Conservation (phyloP, 768 basidiomycete species). For the Boletus pseudopeckii region DNA sequence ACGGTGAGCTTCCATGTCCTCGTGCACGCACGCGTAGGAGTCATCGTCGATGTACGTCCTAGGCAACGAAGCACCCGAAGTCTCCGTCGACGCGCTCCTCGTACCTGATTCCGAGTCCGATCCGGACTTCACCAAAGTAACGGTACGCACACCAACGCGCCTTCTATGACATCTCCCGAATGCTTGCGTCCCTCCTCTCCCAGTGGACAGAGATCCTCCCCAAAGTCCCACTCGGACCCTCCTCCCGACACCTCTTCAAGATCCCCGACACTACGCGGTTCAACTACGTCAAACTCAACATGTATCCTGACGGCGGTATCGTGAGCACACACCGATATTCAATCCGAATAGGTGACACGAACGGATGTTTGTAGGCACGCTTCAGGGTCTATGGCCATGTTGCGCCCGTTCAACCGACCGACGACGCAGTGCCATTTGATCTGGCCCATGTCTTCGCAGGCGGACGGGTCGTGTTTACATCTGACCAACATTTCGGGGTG, state of each 20-base stretch:
- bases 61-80: conserved; percentile 87
- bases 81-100: conserved; percentile 64
- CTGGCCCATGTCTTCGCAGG: conserved; percentile 89
- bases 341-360: background rate
- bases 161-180: background rate
- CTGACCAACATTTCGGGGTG: conserved; percentile 94
- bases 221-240: conserved; percentile 72
- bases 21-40: background rate
- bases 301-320: conserved; percentile 98
- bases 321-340: conserved; percentile 37
- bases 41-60: background rate
- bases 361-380: conserved; percentile 57
- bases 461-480: conserved; percentile 77
- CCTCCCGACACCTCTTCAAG: conserved; percentile 84
- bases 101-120: conserved; percentile 43
- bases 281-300: conserved; percentile 87
- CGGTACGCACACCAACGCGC: conserved; percentile 40
- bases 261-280: conserved; percentile 49
- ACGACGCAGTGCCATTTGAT: conserved; percentile 58
- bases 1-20: conserved; percentile 46
- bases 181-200: background rate
- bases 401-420: conserved; percentile 54
- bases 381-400: conserved; percentile 90
- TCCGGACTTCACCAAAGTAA: conserved; percentile 41
- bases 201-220: conserved; percentile 85